Base-by-base conservation (phyloP, 495 filamentous ascomycete genomes). In the Monascus purpureus region DNA sequence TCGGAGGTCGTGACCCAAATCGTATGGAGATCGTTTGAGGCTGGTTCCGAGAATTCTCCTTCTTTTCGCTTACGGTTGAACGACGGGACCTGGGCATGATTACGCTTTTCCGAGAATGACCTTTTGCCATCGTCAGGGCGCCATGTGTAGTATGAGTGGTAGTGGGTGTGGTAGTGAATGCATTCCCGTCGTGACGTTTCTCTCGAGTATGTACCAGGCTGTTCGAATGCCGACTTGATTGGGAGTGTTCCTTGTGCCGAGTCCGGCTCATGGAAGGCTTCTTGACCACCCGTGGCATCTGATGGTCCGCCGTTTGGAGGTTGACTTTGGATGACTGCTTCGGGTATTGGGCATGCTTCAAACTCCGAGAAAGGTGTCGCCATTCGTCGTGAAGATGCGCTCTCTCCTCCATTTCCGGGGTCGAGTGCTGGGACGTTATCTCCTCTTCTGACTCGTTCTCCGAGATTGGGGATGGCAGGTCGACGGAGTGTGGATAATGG, bases 151-250 rank as follows among this genome's bases (percentile, higher is more conserved):
- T 59, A 43, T 47, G 57, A 33, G 53, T 59, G 55, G 54, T 56
- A 55, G 54, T 64, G 51, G 58, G 57, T 55, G 52, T 67, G 59
- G 52, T 63, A 54, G 57, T 67, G 59, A 60, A 58, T 39, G 56
- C 57, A 63, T 65, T 51, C 52, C 61, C 52, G 6, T 46, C 48
- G 8, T 37, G 31, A 5, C 31, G 39, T n/a, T 17, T 33, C 18
- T 45, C 47, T 16, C 33, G 38, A 16, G 38, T 33, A 7, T 36
- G 45, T 29, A 43, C 43, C 13, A 39, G 28, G 24, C 29, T 24
- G 12, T 30, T 38, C 18, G 29, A 22, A 25, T 36, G 50, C 26
- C 23, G 28, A 18, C 26, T 30, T 19, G 42, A 33, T 8, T 35
- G 40, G 28, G 32, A 37, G 24, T 55, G 51, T 32, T 55, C 53